phyloP scores from a whole-genome alignment of 2,329 filamentous ascomycete genomes.

The Elsinoe perseae region DNA sequence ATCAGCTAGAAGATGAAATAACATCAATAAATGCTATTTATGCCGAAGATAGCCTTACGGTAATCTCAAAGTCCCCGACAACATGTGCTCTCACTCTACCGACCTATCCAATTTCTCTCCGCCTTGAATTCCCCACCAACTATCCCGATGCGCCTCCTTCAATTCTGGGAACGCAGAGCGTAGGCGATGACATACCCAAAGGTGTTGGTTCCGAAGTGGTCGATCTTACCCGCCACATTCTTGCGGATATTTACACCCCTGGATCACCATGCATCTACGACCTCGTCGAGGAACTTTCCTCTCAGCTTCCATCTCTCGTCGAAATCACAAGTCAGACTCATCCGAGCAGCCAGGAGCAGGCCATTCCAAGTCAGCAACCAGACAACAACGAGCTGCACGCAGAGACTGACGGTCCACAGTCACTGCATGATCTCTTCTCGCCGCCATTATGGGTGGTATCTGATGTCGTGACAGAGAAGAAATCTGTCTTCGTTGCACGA shows the following conservation, averaged over 20 bases:
- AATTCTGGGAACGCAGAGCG: conserved; percentile 71
- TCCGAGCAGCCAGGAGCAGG: conserved; percentile 19
- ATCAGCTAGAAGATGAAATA: conserved; percentile 58
- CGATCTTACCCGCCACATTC: conserved; percentile 58
- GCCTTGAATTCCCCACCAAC: conserved; percentile 58
- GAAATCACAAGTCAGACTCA: conserved; percentile 15
- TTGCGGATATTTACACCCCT: conserved; percentile 60
- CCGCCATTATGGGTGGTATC: conserved; percentile 65
- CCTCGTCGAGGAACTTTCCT: conserved; percentile 57
- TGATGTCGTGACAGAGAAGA: conserved; percentile 67
- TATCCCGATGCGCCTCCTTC: conserved; percentile 71
- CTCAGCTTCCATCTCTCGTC: conserved; percentile 29
- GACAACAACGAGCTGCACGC: conserved; percentile 22
- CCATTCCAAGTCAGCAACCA: conserved; percentile 26
- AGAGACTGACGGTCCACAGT: conserved; percentile 28
- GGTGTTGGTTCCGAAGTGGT: conserved; percentile 67
- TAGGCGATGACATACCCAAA: conserved; percentile 56
- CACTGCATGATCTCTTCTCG: conserved; percentile 31
- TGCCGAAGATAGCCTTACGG: conserved; percentile 53
- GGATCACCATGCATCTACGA: conserved; percentile 85
- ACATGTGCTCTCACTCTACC: conserved; percentile 61
- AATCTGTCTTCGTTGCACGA: conserved; percentile 79
- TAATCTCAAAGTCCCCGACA: conserved; percentile 17
- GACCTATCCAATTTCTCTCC: conserved; percentile 46
- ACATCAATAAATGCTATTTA: conserved; percentile 82